Evolutionary conservation across 768 basidiomycete species (phyloP), one percentile per base, ranked within the genome.

Genomic region (Cantharellus anzutake): DNA sequence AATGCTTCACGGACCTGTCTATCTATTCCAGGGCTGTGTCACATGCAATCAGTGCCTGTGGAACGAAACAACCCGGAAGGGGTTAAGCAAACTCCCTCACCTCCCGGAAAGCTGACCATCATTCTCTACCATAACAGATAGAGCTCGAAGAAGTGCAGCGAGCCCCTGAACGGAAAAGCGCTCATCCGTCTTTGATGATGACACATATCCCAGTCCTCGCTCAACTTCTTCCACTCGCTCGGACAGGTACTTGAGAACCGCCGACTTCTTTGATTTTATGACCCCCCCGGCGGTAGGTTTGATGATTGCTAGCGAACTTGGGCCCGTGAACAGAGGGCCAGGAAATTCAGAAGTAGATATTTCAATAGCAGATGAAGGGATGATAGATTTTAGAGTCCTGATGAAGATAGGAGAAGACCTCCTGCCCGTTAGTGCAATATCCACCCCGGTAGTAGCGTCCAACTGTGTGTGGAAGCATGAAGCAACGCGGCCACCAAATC

Each of bases 401-500:
- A 96, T 76, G 62, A 80, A 76, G 29, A 94, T 72, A 44, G 78
- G 77, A 2, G 82, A 83, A 5, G 83, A 80, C 56, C 80, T 80
- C 39, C 84, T 79, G 14, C 82, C 79, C 7, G 83, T 79, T 35
- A 88, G 72, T 1, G 85, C 82, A 55, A 87, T 80, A 69, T 89
- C 84, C 68, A 88, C 83, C 50, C 85, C 83, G 20, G 83, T 80
- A 68, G 75, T 80, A 67, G 84, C 69, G 14, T 79, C 78, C 7
- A 78, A 72, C 57, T 79, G 76, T 39, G 79, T 78, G 64, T 88
- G 90, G 73, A 94, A 96, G 69, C 87, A 93, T 4, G 88, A 83
- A 4, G 93, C 77, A 60, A 97, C 66, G 66, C 84, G 85, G 5
- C 93, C 93, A n/a, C 91, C 91, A 65, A 93, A 92, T 0, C 94